Evolutionary conservation across 257 asterid species (phyloP), one percentile per base, ranked within the genome.

Genomic region (Buddleja alternifolia): DNA sequence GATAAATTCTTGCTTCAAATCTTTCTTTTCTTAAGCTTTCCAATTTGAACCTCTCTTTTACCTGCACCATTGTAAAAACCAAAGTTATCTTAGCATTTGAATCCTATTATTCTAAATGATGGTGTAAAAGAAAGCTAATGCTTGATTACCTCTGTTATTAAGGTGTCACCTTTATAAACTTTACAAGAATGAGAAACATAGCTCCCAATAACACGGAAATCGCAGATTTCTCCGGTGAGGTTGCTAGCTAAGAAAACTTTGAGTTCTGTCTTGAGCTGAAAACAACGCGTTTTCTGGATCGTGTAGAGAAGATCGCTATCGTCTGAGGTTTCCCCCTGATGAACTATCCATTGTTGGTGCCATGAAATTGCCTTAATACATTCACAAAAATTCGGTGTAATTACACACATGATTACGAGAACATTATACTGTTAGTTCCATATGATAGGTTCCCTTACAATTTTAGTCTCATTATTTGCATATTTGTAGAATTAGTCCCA

Each of bases 1-100:
- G 86, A 70, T 80, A 82, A n/a, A 85, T 76, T 78, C 84, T 80
- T 50, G 77, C 81, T 73, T 78, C 81, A 69, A 81, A 78, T 15
- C 53, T 78, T 12, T 77, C 82, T 70, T 61, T 72, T 24, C 73
- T 74, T 59, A 77, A 32, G 73, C 71, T 79, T 60, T 76, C 77
- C 66, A 75, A 52, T 52, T 60, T 77, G 78, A 68, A 70, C 52
- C 37, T 80, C 60, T 82, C 82, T 66, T 72, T 80, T 9, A 80
- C 86, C 90, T 82, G 58, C 73, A 75, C 19, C 36, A 37, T 48
- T 11, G 17, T 9, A 41, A 21, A 56, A 41, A 25, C 32, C 3
- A 48, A 14, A 25, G n/a, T 59, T 21, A 48, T 17, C 19, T 29
- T 29, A 29, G 34, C 34, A 29, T 29, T 29, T 29, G 5, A 29